Evolutionary conservation across 2,329 filamentous ascomycete genomes (phyloP), one percentile per base, ranked within the genome.

Genomic region (Aspergillus pseudotamarii): DNA sequence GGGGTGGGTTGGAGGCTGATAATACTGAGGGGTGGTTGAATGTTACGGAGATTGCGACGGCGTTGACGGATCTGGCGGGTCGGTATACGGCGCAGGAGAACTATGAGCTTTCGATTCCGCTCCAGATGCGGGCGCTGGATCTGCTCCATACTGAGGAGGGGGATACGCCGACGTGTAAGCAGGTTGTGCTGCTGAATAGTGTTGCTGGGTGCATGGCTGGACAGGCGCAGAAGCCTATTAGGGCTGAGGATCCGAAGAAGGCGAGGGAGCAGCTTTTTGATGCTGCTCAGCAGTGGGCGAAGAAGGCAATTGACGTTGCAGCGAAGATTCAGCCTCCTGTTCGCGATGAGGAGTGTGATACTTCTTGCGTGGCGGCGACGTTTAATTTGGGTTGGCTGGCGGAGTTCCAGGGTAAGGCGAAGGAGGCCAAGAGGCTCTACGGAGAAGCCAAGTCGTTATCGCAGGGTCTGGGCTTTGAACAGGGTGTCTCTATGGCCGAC

Each of bases 341-440:
- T 4, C 84, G 92, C 46, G 91, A 88, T 2, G 84, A 89, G 57
- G 92, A 96, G 73, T 97, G 94, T 73, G 93, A 96, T 75, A 78
- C 90, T 61, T 92, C 90, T 1, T 97, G 94, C 72, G 91, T 90
- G 2, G 91, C 90, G 6, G 91, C 94, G 9, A 88, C 91, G n/a
- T 91, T 92, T 76, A 96, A 96, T 74, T 85, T 97, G 59, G 94
- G 89, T 28, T 91, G 96, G 71, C 89, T 97, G 69, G 90, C 91
- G 0, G 88, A 91, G 68, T 89, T 95, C 85, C 79, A 89, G 64
- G 89, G 90, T 1, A 85, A 91, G 69, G 72, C 83, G 1, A 80
- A 81, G 4, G 84, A 91, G 68, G 93, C 94, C 1, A 84, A 84
- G 70, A 84, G 83, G 69, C 86, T 86, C 72, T 97, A 91, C 73